These are phyloP conservation scores for Vanrija humicola DNA, from an alignment of 1,284 basidiomycete genomes.

Conservation along the genomic window DNA sequence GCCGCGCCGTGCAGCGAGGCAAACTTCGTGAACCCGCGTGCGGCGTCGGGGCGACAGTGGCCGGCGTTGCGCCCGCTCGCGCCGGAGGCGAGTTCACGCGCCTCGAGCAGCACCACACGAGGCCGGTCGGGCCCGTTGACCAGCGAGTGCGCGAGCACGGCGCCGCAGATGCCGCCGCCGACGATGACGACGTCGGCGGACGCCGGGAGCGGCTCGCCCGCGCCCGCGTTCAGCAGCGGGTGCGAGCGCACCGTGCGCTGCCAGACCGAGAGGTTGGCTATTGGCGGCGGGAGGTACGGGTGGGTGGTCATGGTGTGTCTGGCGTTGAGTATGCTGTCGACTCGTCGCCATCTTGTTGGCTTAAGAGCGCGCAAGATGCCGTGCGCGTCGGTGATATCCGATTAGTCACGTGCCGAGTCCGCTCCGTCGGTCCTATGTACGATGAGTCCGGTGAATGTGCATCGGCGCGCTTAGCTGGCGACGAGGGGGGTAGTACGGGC, in stretches of 20 bases:
- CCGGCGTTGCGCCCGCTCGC: constrained; percentile 45
- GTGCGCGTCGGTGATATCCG: too few relatives aligned
- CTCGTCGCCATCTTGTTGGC: too few relatives aligned
- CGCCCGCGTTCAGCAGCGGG: constrained; percentile 28
- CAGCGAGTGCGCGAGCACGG: constrained; percentile 29
- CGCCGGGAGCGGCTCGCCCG: constrained; percentile 20
- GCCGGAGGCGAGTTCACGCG: constrained; percentile 42
- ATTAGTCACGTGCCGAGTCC: too few relatives aligned
- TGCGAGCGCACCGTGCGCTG: constrained; percentile 30
- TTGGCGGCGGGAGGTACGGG: constrained; percentile 21
- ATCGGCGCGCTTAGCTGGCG: too few relatives aligned
- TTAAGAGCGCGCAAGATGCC: too few relatives aligned
- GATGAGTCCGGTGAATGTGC: too few relatives aligned
- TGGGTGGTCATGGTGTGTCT: background rate
- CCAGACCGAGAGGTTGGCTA: constrained; percentile 35
- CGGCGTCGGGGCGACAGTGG: constrained; percentile 40
- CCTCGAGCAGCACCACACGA: constrained; percentile 38
- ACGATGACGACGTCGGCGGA: constrained; percentile 35
- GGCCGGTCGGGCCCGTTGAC: constrained; percentile 17
- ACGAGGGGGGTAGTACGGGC: too few relatives aligned
- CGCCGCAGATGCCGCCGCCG: constrained; percentile 37
- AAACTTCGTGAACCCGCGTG: constrained; percentile 36
- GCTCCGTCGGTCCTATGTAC: too few relatives aligned
- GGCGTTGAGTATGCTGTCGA: background rate
- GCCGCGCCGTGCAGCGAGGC: constrained; percentile 28